Percentiles rank a stretch among this genome's conserved stretches.
phyloP scores from a whole-genome alignment of 2,329 filamentous ascomycete genomes.

The Exophiala phaeomuriformis region DNA sequence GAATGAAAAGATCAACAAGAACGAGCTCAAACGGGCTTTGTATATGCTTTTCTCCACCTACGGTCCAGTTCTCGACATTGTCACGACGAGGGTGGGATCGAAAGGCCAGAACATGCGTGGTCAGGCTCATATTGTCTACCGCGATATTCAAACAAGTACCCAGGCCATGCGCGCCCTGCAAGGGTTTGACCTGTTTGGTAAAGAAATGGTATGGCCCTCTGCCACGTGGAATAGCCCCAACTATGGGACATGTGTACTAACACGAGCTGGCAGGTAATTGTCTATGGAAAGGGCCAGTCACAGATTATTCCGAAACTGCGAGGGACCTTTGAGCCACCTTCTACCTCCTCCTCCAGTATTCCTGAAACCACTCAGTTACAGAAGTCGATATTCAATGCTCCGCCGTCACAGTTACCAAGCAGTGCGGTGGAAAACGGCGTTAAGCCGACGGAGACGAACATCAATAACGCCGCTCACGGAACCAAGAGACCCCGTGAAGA shows the following conservation, averaged over 20 bases:
- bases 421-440: constrained; percentile 42
- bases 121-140: constrained; percentile 87
- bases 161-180: constrained; percentile 87
- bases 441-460: constrained; percentile 47
- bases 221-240: not conserved
- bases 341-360: constrained; percentile 42
- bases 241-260: constrained; percentile 11
- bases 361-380: constrained; percentile 66
- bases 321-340: constrained; percentile 71
- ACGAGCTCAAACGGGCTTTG: constrained; percentile 74
- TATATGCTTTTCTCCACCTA: constrained; percentile 95
- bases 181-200: constrained; percentile 77
- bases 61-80: constrained; percentile 83
- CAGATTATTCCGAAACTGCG: constrained; percentile 84
- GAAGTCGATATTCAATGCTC: constrained; percentile 71
- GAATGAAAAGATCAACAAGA: constrained; percentile 81
- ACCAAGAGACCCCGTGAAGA: constrained; percentile 66
- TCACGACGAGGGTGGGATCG: constrained; percentile 51
- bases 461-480: constrained; percentile 49
- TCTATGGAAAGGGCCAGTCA: constrained; percentile 85
- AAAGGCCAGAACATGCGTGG: constrained; percentile 91
- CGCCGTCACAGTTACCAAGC: constrained; percentile 39
- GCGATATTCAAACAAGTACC: constrained; percentile 83
- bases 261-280: constrained; percentile 43
- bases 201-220: constrained; percentile 54